Base-by-base conservation (phyloP, 2,329 filamentous ascomycete genomes). In the Penicillium thymicola region DNA sequence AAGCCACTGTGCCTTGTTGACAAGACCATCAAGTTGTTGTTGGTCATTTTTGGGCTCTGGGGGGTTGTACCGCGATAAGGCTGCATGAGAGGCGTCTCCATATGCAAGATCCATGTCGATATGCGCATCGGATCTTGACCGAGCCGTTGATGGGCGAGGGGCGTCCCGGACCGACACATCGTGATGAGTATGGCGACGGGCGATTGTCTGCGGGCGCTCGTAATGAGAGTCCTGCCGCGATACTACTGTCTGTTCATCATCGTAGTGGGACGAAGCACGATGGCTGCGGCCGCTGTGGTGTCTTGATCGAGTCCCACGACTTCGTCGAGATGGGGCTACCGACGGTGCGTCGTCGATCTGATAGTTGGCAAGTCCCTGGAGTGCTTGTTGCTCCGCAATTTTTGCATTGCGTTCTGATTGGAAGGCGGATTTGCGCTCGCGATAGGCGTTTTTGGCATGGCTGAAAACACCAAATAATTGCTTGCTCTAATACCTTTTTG, bases 71-170 rank as follows among this genome's bases (percentile, higher is more conserved):
- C 67, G 78, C 65, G 64, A 79, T 70, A 73, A 75, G 52, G 68
- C 77, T 71, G 75, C 90, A 75, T 65, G 92, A 84, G 55, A 89
- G 85, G 94, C 80, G 51, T 90, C 87, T 58, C 93, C 93, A 67
- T 97, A 97, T 8, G 93, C 93, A 8, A 97, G 81, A 70, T 96
- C 83, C 89, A 96, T 92, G 69, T 97, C 93, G 65, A 96, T 86
- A 54, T 73, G 59, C 6, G 65, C 63, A 47, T 70, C 70, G 7
- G 70, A 70, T 46, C 64, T 68, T 36, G 73, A 72, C 47, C 74
- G 65, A 46, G 59, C 50, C 2, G 67, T 64, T 27, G 48, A 46
- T 16, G 68, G 68, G 18, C 68, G 67, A 30, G 40, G 46, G 11
- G 56, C 57, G 3, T 71, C 66, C 32, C 65, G 67, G 41, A 67